Base-by-base conservation (phyloP, 305 asterid genomes). In the Fraxinus sp. region DNA sequence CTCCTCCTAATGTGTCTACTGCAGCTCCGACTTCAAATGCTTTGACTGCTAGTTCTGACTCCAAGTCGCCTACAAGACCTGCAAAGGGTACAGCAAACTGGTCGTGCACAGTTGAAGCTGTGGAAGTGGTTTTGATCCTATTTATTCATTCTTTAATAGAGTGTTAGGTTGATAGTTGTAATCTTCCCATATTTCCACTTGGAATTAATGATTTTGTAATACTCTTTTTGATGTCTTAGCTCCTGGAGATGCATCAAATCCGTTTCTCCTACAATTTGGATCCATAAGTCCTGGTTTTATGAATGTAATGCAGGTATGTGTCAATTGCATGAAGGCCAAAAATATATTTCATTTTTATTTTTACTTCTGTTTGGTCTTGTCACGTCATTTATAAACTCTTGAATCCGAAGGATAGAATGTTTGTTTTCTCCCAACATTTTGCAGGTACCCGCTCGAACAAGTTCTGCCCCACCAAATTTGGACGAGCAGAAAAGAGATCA, bases 381-480 rank as follows among this genome's bases (percentile, higher is more conserved):
- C 24, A 13, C 18, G n/a, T 43, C 55, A 43, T 77, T n/a, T 76
- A 77, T 77, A 62, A 75, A 82, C 32, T 20, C 41, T 84, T 57
- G 62, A 26, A 28, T 75, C 79, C 83, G 71, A 75, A 84, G 39
- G 72, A 46, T 32, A 32, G 35, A 32, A 32, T 32, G 35, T 32
- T 32, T 32, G 35, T 3, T 11, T 79, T 52, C 80, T 78, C 79
- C 57, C 33, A 36, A 32, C 76, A 16, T 85, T 18, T 62, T 74
- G 26, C 78, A 95, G 98, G 87, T 93, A 80, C 99, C 99, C 74
- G 92, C 98, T 32, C 86, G 99, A 80, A 96, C 99, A 82, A 94
- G 94, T 90, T 94, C 99, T 33, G 99, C 99, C 78, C 98, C 99
- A 59, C 99, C 99, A n/a, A 94, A 91, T 90, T 85, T 96, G 91